Conservation (phyloP, 1,284 basidiomycete species). For the Cutaneotrichosporon cavernicola region DNA sequence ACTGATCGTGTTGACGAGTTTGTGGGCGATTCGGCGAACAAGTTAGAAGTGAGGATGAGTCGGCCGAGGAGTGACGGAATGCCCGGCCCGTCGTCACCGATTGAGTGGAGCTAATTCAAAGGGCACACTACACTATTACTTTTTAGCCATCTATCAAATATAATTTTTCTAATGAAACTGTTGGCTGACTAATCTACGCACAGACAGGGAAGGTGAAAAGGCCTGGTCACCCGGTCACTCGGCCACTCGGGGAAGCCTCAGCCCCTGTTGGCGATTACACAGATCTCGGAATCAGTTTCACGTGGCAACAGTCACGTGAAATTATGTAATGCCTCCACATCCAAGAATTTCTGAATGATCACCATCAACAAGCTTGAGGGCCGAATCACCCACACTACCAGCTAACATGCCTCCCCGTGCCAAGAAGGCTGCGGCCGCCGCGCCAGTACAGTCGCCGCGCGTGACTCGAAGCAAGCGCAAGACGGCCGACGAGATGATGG, state of each 20-base stretch:
- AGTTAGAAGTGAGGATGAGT: not conserved
- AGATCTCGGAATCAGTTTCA: not conserved
- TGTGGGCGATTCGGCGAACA: not conserved
- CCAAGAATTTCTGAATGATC: not conserved
- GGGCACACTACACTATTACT: not conserved
- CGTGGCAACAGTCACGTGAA: not conserved
- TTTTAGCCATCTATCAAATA: not conserved
- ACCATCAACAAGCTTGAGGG: constrained; percentile 27
- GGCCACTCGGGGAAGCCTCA: too few species aligned
- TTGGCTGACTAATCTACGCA: not conserved
- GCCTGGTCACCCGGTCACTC: too few species aligned
- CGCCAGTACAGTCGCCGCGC: constrained; percentile 6
- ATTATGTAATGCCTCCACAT: not conserved
- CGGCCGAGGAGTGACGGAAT: not conserved
- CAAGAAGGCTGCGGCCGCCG: constrained; percentile 26
- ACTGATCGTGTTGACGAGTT: not conserved
- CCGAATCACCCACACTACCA: constrained; percentile 6
- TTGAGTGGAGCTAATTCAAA: not conserved
- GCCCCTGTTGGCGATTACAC: too few species aligned
- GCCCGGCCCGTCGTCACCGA: constrained; percentile 4
- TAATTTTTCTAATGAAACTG: not conserved
- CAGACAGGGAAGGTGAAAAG: not conserved
- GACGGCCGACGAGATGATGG: constrained; percentile 46
- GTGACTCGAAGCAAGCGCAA: constrained; percentile 40
- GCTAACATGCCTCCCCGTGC: constrained; percentile 11